phyloP scores from a whole-genome alignment of 2,329 filamentous ascomycete genomes.

The Fusarium protoensiforme region DNA sequence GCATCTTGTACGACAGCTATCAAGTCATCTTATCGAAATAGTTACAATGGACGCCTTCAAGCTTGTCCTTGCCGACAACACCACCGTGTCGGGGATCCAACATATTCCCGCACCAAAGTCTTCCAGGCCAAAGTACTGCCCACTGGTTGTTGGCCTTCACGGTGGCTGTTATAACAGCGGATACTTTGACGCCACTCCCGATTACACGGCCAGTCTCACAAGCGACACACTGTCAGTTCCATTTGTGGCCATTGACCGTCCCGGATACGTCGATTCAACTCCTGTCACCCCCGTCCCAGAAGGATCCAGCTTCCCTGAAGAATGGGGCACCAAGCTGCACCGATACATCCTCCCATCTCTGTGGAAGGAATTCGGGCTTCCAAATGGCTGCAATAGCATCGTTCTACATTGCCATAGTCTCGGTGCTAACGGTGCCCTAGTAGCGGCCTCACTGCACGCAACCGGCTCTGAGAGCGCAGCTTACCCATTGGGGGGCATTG shows the following conservation, averaged over 20 bases:
- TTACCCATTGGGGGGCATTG: constrained; percentile 31
- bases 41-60: constrained; percentile 26
- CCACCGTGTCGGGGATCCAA: constrained; percentile 23
- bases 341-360: constrained; percentile 29
- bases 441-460: constrained; percentile 27
- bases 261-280: constrained; percentile 28
- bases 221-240: constrained; percentile 30
- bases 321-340: constrained; percentile 28
- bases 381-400: constrained; percentile 30
- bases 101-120: constrained; percentile 19
- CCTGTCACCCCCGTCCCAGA: constrained; percentile 20
- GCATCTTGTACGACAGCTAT: not conserved
- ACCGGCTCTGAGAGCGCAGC: not conserved
- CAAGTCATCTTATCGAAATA: not conserved
- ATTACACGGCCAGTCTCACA: constrained; percentile 19
- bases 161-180: constrained; percentile 34
- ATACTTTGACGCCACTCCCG: constrained; percentile 33
- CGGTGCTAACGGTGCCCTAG: constrained; percentile 26
- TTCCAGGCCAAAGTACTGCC: constrained; percentile 13
- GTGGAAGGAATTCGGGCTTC: constrained; percentile 24
- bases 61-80: constrained; percentile 18
- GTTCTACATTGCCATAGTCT: constrained; percentile 33
- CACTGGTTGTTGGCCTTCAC: constrained; percentile 34
- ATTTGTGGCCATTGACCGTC: constrained; percentile 37
- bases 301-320: constrained; percentile 31